Conservation (phyloP, 2,329 filamentous ascomycete genomes). For the Clarireedia homoeocarpa region DNA sequence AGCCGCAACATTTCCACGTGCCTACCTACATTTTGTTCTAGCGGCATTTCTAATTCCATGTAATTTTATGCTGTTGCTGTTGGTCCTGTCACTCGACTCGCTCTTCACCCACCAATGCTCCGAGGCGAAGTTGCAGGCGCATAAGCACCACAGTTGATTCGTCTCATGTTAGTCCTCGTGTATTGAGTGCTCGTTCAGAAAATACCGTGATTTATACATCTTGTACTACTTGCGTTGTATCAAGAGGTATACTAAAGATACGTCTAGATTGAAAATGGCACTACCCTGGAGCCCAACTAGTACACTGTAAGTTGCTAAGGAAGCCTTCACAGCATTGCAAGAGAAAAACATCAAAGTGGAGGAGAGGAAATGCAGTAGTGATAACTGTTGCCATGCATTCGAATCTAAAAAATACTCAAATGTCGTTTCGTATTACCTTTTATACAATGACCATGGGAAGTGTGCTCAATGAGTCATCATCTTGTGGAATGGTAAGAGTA, state of each 20-base stretch:
- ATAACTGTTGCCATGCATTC: background rate
- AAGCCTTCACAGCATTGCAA: slow-evolving; percentile 12
- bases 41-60: too few relatives aligned
- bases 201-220: too few relatives aligned
- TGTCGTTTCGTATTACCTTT: slow-evolving; percentile 13
- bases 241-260: too few relatives aligned
- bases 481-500: slow-evolving; percentile 18
- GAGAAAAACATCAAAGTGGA: background rate
- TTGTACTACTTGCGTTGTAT: too few relatives aligned
- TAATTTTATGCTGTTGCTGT: too few relatives aligned
- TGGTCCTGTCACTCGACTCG: too few relatives aligned
- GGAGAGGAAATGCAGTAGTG: background rate
- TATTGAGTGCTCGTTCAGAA: too few relatives aligned
- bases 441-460: slow-evolving; percentile 16
- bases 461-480: slow-evolving; percentile 10
- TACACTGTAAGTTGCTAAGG: slow-evolving; percentile 9
- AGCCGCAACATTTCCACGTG: too few relatives aligned
- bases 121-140: background rate
- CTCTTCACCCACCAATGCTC: too few relatives aligned
- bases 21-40: too few relatives aligned
- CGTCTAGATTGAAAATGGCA: slow-evolving; percentile 20
- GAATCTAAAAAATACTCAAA: background rate
- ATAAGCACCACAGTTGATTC: background rate
- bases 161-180: background rate
- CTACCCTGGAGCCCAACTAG: slow-evolving; percentile 11